Evolutionary conservation across 169 alveolate species (phyloP).

Genomic region (Prorocentrum cordatum): DNA sequence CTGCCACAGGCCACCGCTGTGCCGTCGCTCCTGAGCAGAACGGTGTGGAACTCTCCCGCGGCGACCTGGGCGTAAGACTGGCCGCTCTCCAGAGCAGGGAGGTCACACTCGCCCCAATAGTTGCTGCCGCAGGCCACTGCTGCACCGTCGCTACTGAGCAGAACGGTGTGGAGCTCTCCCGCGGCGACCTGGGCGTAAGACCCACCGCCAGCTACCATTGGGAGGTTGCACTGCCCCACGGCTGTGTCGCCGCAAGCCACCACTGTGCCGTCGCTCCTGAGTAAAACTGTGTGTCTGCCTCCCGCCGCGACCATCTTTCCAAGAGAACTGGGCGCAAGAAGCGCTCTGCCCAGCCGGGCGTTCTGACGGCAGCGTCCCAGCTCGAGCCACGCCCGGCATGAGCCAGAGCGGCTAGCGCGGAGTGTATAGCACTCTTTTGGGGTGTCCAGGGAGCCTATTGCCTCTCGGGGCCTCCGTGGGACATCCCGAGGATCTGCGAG

Average conservation of each 20-base stretch:
- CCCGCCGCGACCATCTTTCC: slow-evolving; percentile 10
- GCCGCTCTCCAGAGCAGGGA: neutral
- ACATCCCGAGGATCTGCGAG: too few relatives aligned
- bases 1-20: neutral
- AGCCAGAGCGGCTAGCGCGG: too few relatives aligned
- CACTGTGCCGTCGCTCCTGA: neutral
- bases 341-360: too few relatives aligned
- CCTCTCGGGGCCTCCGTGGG: too few relatives aligned
- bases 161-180: neutral
- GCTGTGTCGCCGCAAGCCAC: neutral
- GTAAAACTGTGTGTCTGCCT: neutral
- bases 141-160: neutral
- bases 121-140: neutral
- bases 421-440: too few relatives aligned
- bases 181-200: neutral
- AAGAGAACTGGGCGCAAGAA: too few relatives aligned
- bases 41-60: neutral
- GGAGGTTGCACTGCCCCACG: neutral
- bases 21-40: slow-evolving; percentile 1
- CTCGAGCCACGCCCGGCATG: too few relatives aligned
- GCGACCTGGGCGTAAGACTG: slow-evolving; percentile 2
- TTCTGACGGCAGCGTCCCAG: too few relatives aligned
- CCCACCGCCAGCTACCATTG: neutral
- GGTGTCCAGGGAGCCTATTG: too few relatives aligned
- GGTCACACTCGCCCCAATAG: neutral